Evolutionary conservation across 805 yeast species (phyloP).

Genomic region (Myxozyma vanderwaltii): DNA sequence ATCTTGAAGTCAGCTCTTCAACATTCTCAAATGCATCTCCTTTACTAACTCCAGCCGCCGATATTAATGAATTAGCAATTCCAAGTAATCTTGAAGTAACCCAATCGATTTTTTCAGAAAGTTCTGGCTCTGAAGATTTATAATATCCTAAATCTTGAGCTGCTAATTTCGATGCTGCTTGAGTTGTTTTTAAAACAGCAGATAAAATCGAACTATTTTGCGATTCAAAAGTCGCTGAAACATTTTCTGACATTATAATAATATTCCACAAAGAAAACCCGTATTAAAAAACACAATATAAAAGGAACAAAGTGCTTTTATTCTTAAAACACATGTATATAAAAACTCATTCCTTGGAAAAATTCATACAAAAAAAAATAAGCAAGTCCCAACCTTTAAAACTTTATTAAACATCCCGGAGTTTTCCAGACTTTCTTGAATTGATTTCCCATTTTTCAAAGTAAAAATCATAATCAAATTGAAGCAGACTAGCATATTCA

Average conservation of each 20-base stretch:
- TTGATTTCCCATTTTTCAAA: background rate
- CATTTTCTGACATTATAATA: background rate
- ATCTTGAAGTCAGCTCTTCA: slow-evolving; percentile 50
- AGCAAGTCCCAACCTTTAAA: slow-evolving; percentile 1
- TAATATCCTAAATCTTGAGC: slow-evolving; percentile 81
- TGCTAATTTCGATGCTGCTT: slow-evolving; percentile 25
- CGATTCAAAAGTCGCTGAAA: background rate
- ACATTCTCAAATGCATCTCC: slow-evolving; percentile 43
- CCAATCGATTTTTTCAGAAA: slow-evolving; percentile 41
- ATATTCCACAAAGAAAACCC: background rate
- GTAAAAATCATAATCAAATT: no score
- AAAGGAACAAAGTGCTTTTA: background rate
- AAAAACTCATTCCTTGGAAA: background rate
- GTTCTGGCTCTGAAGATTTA: slow-evolving; percentile 57
- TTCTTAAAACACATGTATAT: no score
- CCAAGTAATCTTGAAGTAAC: slow-evolving; percentile 36
- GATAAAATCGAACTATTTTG: slow-evolving; percentile 3
- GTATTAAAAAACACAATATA: no score
- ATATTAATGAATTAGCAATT: slow-evolving; percentile 31
- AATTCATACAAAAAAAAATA: background rate
- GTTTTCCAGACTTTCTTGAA: background rate
- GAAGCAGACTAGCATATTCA: no score
- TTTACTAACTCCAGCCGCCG: slow-evolving; percentile 18
- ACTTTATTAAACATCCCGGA: background rate
- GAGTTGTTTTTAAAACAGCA: slow-evolving; percentile 23